Percentiles rank a stretch among this genome's conserved stretches.
Conservation (phyloP, 2,329 filamentous ascomycete species). For the Fusarium sp. region DNA sequence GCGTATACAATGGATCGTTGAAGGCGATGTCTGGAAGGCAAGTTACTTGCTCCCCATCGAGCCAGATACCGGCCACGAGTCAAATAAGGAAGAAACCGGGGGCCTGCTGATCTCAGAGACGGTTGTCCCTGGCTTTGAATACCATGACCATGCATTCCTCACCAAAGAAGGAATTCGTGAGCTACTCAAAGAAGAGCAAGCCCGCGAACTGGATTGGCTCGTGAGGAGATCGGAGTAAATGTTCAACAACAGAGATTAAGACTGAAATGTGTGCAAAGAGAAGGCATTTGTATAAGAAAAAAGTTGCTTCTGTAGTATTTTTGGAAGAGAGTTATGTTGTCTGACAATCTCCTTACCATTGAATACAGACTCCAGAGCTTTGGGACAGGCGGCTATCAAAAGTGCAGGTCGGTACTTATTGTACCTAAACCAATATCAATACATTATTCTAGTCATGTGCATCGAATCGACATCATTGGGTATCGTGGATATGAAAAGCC, state of each 20-base stretch:
- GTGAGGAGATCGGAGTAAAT: slow-evolving; percentile 41
- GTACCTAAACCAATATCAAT: slow-evolving; percentile 9
- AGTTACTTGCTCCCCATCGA: slow-evolving; percentile 60
- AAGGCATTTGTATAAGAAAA: background rate
- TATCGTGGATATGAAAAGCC: slow-evolving; percentile 33
- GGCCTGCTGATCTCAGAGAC: slow-evolving; percentile 73
- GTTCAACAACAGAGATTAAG: background rate
- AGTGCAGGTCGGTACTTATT: background rate
- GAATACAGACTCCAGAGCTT: background rate
- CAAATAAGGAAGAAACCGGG: slow-evolving; percentile 50
- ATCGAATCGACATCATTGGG: slow-evolving; percentile 38
- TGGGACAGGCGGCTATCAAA: background rate
- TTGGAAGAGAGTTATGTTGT: background rate
- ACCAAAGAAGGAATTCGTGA: slow-evolving; percentile 56
- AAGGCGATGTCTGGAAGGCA: slow-evolving; percentile 72
- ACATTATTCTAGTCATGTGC: slow-evolving; percentile 32
- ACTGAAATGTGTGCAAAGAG: background rate
- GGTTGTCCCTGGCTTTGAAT: slow-evolving; percentile 74
- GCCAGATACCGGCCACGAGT: background rate
- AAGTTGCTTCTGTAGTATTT: background rate
- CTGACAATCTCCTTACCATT: background rate
- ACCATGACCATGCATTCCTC: slow-evolving; percentile 72
- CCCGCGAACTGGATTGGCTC: slow-evolving; percentile 57
- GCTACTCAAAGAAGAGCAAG: slow-evolving; percentile 61
- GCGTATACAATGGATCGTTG: slow-evolving; percentile 72